Evolutionary conservation across 1,139 yeast species (phyloP).

Genomic region (Suhomyces yuchorum): DNA sequence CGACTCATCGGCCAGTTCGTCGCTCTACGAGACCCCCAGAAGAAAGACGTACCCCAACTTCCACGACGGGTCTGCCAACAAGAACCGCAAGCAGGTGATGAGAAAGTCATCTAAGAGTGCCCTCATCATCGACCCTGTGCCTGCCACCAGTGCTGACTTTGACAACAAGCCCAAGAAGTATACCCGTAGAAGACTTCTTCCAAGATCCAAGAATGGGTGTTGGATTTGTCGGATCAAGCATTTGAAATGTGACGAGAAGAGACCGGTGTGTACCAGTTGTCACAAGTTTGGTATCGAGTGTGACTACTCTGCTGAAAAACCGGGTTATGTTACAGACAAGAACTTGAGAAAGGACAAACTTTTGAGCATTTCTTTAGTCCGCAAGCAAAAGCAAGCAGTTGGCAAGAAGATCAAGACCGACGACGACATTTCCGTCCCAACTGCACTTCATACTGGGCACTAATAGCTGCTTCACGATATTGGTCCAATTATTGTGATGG

Average conservation of each 20-base stretch:
- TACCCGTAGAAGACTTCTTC: slow-evolving; percentile 45
- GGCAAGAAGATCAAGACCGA: slow-evolving; percentile 12
- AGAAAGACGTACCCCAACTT: slow-evolving; percentile 22
- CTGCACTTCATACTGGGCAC: background rate
- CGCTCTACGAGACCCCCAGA: slow-evolving; percentile 23
- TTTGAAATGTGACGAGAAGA: slow-evolving; percentile 47
- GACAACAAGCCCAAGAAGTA: slow-evolving; percentile 34
- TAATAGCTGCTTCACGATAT: background rate
- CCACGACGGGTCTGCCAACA: slow-evolving; percentile 19
- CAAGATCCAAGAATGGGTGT: slow-evolving; percentile 50
- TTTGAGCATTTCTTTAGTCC: slow-evolving; percentile 32
- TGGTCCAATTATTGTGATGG: slow-evolving; percentile 1
- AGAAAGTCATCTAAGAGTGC: slow-evolving; percentile 12
- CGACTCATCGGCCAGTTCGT: slow-evolving; percentile 22
- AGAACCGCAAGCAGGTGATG: slow-evolving; percentile 16
- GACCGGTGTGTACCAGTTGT: slow-evolving; percentile 45
- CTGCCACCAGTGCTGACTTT: background rate
- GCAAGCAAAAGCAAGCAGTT: slow-evolving; percentile 31
- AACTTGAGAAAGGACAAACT: slow-evolving; percentile 39
- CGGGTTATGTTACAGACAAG: slow-evolving; percentile 44
- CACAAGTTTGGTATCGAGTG: slow-evolving; percentile 45
- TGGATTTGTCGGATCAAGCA: slow-evolving; percentile 55
- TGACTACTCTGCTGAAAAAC: slow-evolving; percentile 47
- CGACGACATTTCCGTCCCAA: background rate
- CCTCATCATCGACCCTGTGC: slow-evolving; percentile 7